Evolutionary conservation across 2,329 filamentous ascomycete species (phyloP), one percentile per base, ranked within the genome.

Genomic region (Curvularia sp.): DNA sequence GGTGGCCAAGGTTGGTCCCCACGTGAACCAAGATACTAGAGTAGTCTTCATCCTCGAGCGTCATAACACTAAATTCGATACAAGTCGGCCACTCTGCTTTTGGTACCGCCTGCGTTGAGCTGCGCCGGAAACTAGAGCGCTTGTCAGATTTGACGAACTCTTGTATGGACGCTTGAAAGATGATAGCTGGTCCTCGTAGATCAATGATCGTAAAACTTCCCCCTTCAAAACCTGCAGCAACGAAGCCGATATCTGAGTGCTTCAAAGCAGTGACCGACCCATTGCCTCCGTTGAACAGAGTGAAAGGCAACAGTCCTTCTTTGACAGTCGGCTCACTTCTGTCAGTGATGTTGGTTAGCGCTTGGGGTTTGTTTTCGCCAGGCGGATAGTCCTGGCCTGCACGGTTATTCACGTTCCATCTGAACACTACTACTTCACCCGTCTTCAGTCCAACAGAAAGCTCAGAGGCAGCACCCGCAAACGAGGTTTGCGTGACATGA

Each of bases 1-100:
- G 81, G 68, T 91, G 92, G 39, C 95, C 95, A 28, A 87, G 77
- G 65, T 89, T 93, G 0, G 95, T 98, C 19, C 95, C 95, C 1
- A 96, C 91, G 66, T 98, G 96, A 65, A 95, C 90, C 57, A 89
- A 87, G 55, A 99, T 96, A 70, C 93, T 97, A 1, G 95, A 98
- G 74, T 96, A 99, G 64, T 92, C 86, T 72, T 98, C 94, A n/a
- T 89, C 91, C 42, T 98, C 95, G 3, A 97, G 80, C 3, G 91
- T 96, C 87, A 99, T 89, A 50, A 79, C 92, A 52, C 92, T 92
- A 79, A 98, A 99, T 72, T 97, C 92, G 27, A 98, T 87, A 28
- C 82, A 84, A 0, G 92, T 92, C 0, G 92, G 87, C 85, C 88
- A 96, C 70, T 97, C 93, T 47, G 80, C 73, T 51, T 82, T 81